These are phyloP conservation scores for Candida sojae DNA, from an alignment of 1,139 yeast species.

Conservation along the genomic window DNA sequence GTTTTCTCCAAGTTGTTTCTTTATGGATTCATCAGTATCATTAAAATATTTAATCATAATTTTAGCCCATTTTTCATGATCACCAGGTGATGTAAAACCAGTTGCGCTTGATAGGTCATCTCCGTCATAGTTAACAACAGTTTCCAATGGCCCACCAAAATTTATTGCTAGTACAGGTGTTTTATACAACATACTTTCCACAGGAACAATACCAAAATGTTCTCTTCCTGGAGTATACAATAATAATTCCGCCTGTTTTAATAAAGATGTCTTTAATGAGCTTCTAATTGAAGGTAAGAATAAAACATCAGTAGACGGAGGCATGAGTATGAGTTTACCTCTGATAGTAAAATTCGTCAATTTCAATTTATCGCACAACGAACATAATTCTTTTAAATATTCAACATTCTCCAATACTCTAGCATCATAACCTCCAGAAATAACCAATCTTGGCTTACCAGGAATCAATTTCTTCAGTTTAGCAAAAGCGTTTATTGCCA, in stretches of 20 bases:
- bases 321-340: constrained; percentile 42
- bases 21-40: constrained; percentile 28
- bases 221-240: constrained; percentile 90
- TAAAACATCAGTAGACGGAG: constrained; percentile 52
- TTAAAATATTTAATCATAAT: constrained; percentile 49
- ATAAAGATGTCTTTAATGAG: constrained; percentile 61
- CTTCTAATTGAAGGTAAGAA: constrained; percentile 83
- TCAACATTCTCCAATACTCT: constrained; percentile 75
- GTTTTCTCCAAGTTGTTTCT: constrained; percentile 40
- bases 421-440: constrained; percentile 93
- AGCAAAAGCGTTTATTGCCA: constrained; percentile 72
- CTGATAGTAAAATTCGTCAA: constrained; percentile 51
- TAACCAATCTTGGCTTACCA: constrained; percentile 46
- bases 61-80: constrained; percentile 62
- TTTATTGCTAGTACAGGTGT: constrained; percentile 85
- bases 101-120: constrained; percentile 52
- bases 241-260: constrained; percentile 58
- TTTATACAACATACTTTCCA: constrained; percentile 86
- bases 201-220: constrained; percentile 97
- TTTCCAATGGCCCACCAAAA: constrained; percentile 92
- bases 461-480: constrained; percentile 25
- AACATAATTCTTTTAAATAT: constrained; percentile 62
- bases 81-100: constrained; percentile 71
- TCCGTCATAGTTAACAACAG: constrained; percentile 52
- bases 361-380: constrained; percentile 45